These are phyloP conservation scores for Lumnitzera racemosa DNA, from an alignment of 345 rosid species.

Conservation along the genomic window DNA sequence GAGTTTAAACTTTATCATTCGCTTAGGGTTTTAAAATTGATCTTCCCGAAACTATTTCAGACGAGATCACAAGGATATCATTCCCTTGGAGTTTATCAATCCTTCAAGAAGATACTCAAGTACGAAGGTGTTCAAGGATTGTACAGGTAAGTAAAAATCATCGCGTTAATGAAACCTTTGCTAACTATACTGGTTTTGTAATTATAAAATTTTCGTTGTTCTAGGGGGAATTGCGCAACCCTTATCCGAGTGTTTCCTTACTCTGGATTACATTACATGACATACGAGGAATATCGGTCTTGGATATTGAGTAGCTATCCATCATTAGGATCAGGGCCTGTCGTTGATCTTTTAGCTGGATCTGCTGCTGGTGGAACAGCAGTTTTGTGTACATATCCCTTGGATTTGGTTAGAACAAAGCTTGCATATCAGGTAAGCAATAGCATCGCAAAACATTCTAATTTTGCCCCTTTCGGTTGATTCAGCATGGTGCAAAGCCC, in stretches of 20 bases:
- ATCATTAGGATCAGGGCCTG: constrained; percentile 76
- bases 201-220: constrained; percentile 4
- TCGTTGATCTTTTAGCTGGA: constrained; percentile 86
- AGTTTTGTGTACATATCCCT: constrained; percentile 85
- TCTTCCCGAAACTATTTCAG: constrained; percentile 21
- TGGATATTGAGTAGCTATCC: constrained; percentile 64
- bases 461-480: neutral
- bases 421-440: constrained; percentile 82
- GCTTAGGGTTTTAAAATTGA: neutral
- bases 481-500: neutral
- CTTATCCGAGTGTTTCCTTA: constrained; percentile 79
- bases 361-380: constrained; percentile 95
- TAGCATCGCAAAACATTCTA: neutral
- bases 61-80: constrained; percentile 73
- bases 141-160: constrained; percentile 47
- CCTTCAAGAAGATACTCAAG: constrained; percentile 66
- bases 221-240: constrained; percentile 90
- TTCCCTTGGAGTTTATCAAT: constrained; percentile 63
- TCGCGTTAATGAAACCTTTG: neutral
- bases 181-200: neutral
- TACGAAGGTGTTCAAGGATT: constrained; percentile 80
- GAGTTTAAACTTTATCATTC: too few relatives aligned
- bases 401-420: constrained; percentile 90
- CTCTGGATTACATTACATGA: constrained; percentile 89
- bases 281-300: constrained; percentile 77